These are phyloP conservation scores for Capsicum chinense DNA, from an alignment of 257 asterid genomes.

Conservation along the genomic window DNA sequence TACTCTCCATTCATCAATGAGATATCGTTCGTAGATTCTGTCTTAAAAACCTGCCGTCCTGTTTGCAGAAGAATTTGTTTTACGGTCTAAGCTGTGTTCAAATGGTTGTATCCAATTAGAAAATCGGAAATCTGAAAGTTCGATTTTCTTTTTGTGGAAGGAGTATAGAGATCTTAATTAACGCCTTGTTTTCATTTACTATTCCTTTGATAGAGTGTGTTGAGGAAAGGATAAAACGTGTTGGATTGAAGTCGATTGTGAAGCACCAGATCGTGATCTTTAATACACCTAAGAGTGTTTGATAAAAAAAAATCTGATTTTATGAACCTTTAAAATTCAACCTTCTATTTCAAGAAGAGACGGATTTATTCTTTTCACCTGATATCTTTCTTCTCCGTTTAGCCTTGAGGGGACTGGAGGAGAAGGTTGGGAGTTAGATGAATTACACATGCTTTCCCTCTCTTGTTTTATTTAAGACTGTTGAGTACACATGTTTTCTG, in stretches of 20 bases:
- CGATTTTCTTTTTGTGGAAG: neutral
- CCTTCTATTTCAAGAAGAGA: neutral
- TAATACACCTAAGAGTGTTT: neutral
- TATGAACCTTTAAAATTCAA: neutral
- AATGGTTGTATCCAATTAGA: constrained; percentile 4
- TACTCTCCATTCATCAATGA: neutral
- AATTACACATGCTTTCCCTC: neutral
- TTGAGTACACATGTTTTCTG: constrained; percentile 12
- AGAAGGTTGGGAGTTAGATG: neutral
- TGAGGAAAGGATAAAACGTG: neutral
- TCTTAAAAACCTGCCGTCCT: neutral
- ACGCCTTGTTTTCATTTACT: neutral
- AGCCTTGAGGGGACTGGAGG: neutral
- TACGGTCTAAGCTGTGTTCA: neutral
- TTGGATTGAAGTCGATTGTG: constrained; percentile 5
- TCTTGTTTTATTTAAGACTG: neutral
- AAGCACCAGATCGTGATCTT: neutral
- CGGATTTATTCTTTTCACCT: neutral
- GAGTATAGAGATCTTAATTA: neutral
- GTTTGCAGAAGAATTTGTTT: neutral
- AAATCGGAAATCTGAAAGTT: neutral
- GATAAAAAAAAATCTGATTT: neutral
- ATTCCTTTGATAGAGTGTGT: neutral
- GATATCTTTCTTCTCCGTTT: neutral
- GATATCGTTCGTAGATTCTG: neutral